A percentile compares a stretch with the other conserved stretches of the same genome.
phyloP scores from a whole-genome alignment of 1,139 yeast species.

The Suhomyces yuchorum region DNA sequence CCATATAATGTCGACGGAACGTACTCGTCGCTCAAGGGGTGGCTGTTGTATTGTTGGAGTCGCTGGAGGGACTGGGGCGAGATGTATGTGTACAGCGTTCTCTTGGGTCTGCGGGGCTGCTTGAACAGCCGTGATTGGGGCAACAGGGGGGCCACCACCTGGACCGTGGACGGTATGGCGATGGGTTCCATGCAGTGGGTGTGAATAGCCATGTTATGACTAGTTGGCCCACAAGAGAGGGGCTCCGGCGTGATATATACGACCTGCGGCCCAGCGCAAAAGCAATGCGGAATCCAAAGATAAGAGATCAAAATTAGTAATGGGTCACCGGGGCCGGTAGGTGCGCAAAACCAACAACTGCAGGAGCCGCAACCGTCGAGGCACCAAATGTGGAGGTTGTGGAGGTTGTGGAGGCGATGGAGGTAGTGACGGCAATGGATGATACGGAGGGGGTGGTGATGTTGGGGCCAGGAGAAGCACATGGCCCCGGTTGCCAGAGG shows the following conservation, averaged over 20 bases:
- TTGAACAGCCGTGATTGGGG: slow-evolving; percentile 3
- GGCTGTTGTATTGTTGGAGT: slow-evolving; percentile 11
- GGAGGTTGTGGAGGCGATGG: not conserved
- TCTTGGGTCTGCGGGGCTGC: slow-evolving; percentile 2
- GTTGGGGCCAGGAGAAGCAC: not conserved
- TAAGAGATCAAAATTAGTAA: slow-evolving; percentile 3
- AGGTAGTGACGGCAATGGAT: not conserved
- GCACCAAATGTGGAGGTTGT: not conserved
- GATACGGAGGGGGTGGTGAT: not conserved
- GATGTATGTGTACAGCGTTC: slow-evolving; percentile 12
- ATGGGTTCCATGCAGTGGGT: slow-evolving; percentile 10
- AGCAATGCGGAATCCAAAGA: slow-evolving; percentile 5
- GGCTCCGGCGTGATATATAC: slow-evolving; percentile 1
- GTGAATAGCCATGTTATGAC: slow-evolving; percentile 6
- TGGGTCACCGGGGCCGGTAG: not conserved
- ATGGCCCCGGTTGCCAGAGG: too few species aligned
- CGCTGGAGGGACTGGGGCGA: slow-evolving; percentile 12
- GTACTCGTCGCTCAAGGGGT: slow-evolving; percentile 15
- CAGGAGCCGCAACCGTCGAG: not conserved
- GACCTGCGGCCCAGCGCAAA: not conserved
- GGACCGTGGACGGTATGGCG: slow-evolving; percentile 8
- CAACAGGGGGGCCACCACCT: not conserved
- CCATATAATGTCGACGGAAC: slow-evolving; percentile 10
- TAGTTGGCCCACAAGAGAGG: not conserved
- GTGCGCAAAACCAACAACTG: not conserved